Base-by-base conservation (phyloP, 345 rosid species). In the Cochlearia excelsa region DNA sequence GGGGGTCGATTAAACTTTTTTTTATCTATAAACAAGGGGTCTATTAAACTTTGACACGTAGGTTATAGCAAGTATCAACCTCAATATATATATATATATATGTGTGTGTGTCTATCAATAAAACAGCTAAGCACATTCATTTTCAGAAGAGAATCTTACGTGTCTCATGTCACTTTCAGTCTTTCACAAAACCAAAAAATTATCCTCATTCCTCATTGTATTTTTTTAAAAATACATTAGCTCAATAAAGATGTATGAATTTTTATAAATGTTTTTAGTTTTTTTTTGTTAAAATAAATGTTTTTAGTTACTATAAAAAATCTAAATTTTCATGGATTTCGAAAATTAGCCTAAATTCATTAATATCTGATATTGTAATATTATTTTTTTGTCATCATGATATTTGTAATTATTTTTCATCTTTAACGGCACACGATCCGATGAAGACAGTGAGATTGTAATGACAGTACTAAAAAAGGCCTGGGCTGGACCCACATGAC, bases 401-500 rank as follows among this genome's bases (percentile, higher is more conserved):
- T 34, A 34, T 3, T 34, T 34, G 6, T 34, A 34, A 6, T 34
- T 3, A 34, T 34, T 16, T 16, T 16, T 16, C 23, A 16, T 16
- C 23, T 16, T 16, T 16, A 16, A 16, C 23, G 23, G 23, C 23
- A 16, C 23, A 16, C 23, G 23, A 16, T 16, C 23, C 23, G 51
- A 57, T 16, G 57, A 53, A 23, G 46, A 57, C 50, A 53, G 29
- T 43, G 67, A 63, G 68, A 26, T 7, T 31, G 16, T 52, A 57
- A 33, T 47, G 66, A 68, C 38, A 44, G 61, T 53, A 16, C 23
- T 16, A 16, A 48, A 62, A 43, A 55, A 48, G 68, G 68, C 57
- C 57, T 48, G 57, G 63, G 28, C 31, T 61, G 68, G 68, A 51
- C 16, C 68, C 43, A 57, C 39, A 29, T 46, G 62, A 54, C 59